These are phyloP conservation scores for Eimeria mitis DNA, from an alignment of 169 alveolate genomes.

Conservation along the genomic window DNA sequence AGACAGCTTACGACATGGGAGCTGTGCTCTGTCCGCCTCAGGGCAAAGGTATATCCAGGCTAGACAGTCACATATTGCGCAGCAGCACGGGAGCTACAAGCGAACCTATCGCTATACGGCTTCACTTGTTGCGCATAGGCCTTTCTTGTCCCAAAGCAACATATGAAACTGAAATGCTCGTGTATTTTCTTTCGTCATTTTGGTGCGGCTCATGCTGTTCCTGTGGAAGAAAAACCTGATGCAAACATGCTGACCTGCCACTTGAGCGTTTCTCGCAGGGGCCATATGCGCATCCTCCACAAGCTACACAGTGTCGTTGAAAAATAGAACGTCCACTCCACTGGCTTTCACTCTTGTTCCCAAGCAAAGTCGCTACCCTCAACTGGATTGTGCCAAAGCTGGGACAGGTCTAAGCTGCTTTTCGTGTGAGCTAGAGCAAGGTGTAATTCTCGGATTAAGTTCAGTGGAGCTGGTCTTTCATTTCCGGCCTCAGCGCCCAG, in stretches of 20 bases:
- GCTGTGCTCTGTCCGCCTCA: conserved; percentile 58
- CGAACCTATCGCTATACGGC: neutral
- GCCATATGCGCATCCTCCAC: conserved; percentile 25
- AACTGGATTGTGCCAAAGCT: conserved; percentile 46
- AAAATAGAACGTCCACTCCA: conserved; percentile 54
- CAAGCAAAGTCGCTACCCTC: conserved; percentile 41
- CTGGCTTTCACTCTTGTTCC: conserved; percentile 27
- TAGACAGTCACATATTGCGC: neutral
- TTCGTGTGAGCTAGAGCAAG: conserved; percentile 44
- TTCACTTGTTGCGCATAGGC: neutral
- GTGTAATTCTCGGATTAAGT: conserved; percentile 27
- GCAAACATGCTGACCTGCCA: neutral
- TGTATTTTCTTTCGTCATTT: neutral
- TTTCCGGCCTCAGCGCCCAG: conserved; percentile 65
- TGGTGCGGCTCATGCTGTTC: neutral
- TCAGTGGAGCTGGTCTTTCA: conserved; percentile 45
- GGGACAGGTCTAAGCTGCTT: conserved; percentile 51
- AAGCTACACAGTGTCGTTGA: conserved; percentile 24
- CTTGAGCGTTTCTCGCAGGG: conserved; percentile 20
- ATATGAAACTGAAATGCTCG: neutral
- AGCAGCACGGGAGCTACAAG: neutral
- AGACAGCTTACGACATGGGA: conserved; percentile 64
- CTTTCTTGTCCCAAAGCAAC: neutral
- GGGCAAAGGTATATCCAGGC: conserved; percentile 34
- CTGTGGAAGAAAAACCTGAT: neutral